Evolutionary conservation across 768 basidiomycete genomes (phyloP).

Genomic region (Tylopilus balloui): DNA sequence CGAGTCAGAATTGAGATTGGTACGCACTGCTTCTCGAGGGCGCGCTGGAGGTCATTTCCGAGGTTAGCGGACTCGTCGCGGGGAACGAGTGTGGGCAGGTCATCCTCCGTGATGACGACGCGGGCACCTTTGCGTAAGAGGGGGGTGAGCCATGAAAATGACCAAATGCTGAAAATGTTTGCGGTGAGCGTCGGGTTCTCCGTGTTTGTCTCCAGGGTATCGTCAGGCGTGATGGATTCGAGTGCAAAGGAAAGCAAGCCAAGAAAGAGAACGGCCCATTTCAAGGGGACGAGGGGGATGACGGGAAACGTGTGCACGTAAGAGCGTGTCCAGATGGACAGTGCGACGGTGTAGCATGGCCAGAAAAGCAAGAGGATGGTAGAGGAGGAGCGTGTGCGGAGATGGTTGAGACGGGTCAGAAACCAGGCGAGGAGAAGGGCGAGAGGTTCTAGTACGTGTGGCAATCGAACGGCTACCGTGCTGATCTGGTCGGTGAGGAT

Average conservation of each 20-base stretch:
- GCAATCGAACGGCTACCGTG: conserved; percentile 42
- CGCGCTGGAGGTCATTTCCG: conserved; percentile 52
- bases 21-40: conserved; percentile 62
- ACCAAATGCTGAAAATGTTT: conserved; percentile 78
- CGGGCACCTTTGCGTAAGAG: conserved; percentile 66
- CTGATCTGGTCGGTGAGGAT: conserved; percentile 35
- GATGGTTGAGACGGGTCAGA: conserved; percentile 67
- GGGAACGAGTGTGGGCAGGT: conserved; percentile 70
- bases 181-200: conserved; percentile 74
- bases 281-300: conserved; percentile 40
- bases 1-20: not conserved
- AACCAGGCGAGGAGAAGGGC: conserved; percentile 44
- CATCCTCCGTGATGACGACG: conserved; percentile 74
- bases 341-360: conserved; percentile 55
- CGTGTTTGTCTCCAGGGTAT: conserved; percentile 36
- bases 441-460: conserved; percentile 55
- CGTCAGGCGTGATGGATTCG: conserved; percentile 68
- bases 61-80: conserved; percentile 69
- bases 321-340: conserved; percentile 61
- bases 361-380: conserved; percentile 76
- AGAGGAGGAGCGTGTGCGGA: conserved; percentile 65
- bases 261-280: conserved; percentile 39
- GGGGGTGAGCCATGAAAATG: conserved; percentile 83
- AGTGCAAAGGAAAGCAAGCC: conserved; percentile 54
- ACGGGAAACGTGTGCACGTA: conserved; percentile 32